Evolutionary conservation across 805 yeast genomes (phyloP), one percentile per base, ranked within the genome.

Genomic region (Peterozyma xylosa): DNA sequence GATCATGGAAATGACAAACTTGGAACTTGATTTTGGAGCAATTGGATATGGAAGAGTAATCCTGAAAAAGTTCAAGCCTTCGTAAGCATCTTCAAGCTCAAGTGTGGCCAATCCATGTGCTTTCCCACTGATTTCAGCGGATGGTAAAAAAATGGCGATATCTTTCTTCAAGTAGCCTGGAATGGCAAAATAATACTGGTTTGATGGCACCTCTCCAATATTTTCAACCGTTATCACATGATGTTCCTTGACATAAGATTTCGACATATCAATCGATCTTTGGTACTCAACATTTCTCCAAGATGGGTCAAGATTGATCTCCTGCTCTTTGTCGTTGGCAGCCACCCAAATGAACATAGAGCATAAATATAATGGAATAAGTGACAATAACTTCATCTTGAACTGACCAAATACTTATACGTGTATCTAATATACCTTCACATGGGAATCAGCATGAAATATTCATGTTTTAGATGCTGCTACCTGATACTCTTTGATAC

Each of bases 231-330:
- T 73, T 36, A 88, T 56, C n/a, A 72, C 60, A 46, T 71, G 63
- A 21, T 73, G 67, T 57, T 84, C 95, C 50, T 76, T 77, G 36
- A 78, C 72, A 58, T 82, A 89, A 2, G 89, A 65, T 50, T 75
- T 77, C 30, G 74, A 57, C 41, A 89, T 71, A 54, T 88, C 96
- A 33, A 87, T 54, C 9, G 71, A 59, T 51, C 86, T 78, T 11
- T 64, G 58, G 50, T 76, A 71, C 30, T 77, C 71, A 30, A 64
- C 55, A 60, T 87, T 88, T 54, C 74, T 80, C 80, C 84, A 79
- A n/a, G 41, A 21, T 21, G 27, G 27, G 27, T 21, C 27, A 21
- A 21, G 27, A 7, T 21, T 21, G 27, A 21, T 21, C 7, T 21
- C 27, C 7, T 21, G 27, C 4, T 21, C 27, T 21, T 21, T 21